Conservation (phyloP, 1,284 basidiomycete species). For the Leccinum subrobustum region DNA sequence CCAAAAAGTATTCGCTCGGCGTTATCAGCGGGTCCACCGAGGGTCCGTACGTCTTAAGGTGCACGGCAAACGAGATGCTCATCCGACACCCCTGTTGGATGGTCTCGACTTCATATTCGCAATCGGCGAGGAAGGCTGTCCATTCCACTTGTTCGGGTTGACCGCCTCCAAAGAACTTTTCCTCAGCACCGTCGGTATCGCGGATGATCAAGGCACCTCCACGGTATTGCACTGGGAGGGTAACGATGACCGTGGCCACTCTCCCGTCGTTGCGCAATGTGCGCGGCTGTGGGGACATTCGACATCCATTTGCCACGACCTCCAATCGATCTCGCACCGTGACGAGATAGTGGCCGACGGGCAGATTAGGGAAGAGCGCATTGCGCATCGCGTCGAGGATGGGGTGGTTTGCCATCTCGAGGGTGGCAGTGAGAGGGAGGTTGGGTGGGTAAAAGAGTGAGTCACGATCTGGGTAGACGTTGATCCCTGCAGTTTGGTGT, state of each 20-base stretch:
- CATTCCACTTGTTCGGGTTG: slow-evolving; percentile 69
- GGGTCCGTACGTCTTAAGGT: slow-evolving; percentile 64
- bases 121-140: slow-evolving; percentile 70
- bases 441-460: slow-evolving; percentile 71
- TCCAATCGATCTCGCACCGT: slow-evolving; percentile 68
- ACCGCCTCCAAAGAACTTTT: slow-evolving; percentile 62
- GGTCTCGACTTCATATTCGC: slow-evolving; percentile 69
- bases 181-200: slow-evolving; percentile 54
- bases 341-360: slow-evolving; percentile 66
- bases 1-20: slow-evolving; percentile 71
- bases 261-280: slow-evolving; percentile 59
- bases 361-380: slow-evolving; percentile 65
- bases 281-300: slow-evolving; percentile 53
- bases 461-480: slow-evolving; percentile 57
- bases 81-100: slow-evolving; percentile 69
- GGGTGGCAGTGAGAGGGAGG: slow-evolving; percentile 68
- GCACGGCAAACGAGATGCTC: slow-evolving; percentile 68
- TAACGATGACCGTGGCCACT: slow-evolving; percentile 69
- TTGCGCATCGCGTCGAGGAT: slow-evolving; percentile 72
- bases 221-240: slow-evolving; percentile 68
- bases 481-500: slow-evolving; percentile 53
- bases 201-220: slow-evolving; percentile 65
- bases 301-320: slow-evolving; percentile 58
- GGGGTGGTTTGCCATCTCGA: slow-evolving; percentile 77
- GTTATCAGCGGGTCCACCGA: slow-evolving; percentile 62